Evolutionary conservation across 805 yeast species (phyloP).

Genomic region (Teunomyces kruisii): DNA sequence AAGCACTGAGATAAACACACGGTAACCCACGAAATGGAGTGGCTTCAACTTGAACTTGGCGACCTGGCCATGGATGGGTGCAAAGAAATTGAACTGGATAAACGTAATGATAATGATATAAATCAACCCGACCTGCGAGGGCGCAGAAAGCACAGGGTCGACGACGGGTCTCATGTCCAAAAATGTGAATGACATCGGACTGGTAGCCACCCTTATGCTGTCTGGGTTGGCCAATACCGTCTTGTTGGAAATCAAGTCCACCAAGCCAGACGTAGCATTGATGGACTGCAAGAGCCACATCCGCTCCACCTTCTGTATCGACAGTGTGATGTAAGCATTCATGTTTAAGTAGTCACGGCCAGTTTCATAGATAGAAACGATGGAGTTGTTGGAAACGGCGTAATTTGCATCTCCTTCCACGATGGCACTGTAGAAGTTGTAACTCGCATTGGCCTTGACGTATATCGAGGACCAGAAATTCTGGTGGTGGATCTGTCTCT

Average conservation of each 20-base stretch:
- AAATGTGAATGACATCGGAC: conserved; percentile 33
- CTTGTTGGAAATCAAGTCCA: conserved; percentile 11
- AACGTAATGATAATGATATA: conserved; percentile 70
- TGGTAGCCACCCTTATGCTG: conserved; percentile 20
- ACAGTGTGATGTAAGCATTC: conserved; percentile 40
- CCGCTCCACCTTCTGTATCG: conserved; percentile 36
- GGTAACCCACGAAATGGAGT: conserved; percentile 48
- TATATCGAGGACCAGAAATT: conserved; percentile 31
- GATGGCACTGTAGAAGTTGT: conserved; percentile 40
- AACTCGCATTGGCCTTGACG: conserved; percentile 26
- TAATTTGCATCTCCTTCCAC: conserved; percentile 27
- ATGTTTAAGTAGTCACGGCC: conserved; percentile 61
- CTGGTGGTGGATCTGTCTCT: conserved; percentile 23
- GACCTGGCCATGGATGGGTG: conserved; percentile 50
- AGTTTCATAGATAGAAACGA: conserved; percentile 54
- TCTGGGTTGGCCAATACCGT: conserved; percentile 11
- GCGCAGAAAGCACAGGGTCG: conserved; percentile 57
- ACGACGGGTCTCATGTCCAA: conserved; percentile 52
- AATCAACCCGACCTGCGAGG: conserved; percentile 73
- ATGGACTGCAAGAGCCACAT: conserved; percentile 26
- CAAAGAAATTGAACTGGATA: conserved; percentile 65
- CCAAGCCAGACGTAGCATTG: conserved; percentile 20
- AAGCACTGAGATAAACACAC: conserved; percentile 49
- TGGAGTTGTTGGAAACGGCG: conserved; percentile 26
- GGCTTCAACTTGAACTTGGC: conserved; percentile 44